Base-by-base conservation (phyloP, 2,329 filamentous ascomycete species). In the Neofusicoccum umdonicola region DNA sequence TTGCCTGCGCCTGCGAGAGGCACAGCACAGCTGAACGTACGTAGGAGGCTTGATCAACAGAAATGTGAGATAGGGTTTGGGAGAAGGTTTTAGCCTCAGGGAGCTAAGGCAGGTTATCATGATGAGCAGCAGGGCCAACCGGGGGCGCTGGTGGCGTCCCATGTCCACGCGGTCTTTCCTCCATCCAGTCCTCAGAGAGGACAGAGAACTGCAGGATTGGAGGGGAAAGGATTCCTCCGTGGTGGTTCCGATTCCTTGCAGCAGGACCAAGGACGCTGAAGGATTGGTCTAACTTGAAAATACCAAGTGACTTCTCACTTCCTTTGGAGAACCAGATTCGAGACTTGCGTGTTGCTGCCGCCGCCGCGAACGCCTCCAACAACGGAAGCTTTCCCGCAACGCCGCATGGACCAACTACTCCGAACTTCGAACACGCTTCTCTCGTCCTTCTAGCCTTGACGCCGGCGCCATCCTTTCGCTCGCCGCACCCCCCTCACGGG, bases 11-110 rank as follows among this genome's bases (percentile, higher is more conserved):
- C 27, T 31, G 27, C 45, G 27, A 34, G 48, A 15, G 27, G 48
- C 48, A 51, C 50, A 37, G 31, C 31, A 11, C 27, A 19, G 5
- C 27, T 31, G 27, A 11, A 44, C 5, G 19, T 47, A 47, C 56
- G 56, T 60, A 60, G 56, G 56, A 60, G 56, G 56, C 56, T 45
- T 45, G 41, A 60, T 45, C 41, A 47, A 35, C 41, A 47, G 56
- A 11, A 35, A 15, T 17, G 56, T 15, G 56, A 45, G 56, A 45
- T 45, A 60, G 17, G 56, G 56, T 45, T 60, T 60, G 34, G 56
- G 37, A 47, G 41, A 47, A 60, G 41, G 56, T 45, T 60, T 60
- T 47, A 60, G n/a, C 56, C 56, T 60, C 56, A 60, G 27, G 15
- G 19, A 60, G 56, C 56, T 60, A 60, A 60, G 41, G 56, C 31